Evolutionary conservation across 2,329 filamentous ascomycete genomes (phyloP).

Genomic region (Fonsecaea monophora): DNA sequence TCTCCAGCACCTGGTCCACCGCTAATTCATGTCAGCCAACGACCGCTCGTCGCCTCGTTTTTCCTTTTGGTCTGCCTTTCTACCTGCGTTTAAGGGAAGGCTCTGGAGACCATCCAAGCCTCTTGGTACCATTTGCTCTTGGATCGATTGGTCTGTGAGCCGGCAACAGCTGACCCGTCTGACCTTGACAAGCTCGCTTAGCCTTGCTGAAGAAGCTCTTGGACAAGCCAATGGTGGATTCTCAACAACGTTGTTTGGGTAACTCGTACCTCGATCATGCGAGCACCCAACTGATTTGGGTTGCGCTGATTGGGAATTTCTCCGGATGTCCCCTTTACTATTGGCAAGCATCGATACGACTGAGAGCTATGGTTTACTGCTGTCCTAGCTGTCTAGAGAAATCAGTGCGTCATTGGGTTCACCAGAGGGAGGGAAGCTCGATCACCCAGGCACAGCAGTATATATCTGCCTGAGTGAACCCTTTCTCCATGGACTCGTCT

Average conservation of each 20-base stretch:
- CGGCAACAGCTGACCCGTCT: conserved; percentile 22
- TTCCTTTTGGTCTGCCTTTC: conserved; percentile 25
- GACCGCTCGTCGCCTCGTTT: conserved; percentile 20
- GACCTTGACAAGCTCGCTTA: conserved; percentile 13
- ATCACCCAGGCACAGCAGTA: conserved; percentile 10
- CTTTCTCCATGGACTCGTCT: not conserved
- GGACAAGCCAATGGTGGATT: conserved; percentile 14
- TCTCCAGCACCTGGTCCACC: conserved; percentile 11
- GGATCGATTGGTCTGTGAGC: conserved; percentile 6
- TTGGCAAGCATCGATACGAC: not conserved
- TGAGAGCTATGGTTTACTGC: conserved; percentile 6
- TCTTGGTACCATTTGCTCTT: not conserved
- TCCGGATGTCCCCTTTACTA: not conserved
- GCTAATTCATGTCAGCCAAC: conserved; percentile 22
- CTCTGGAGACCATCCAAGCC: conserved; percentile 14
- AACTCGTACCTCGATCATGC: conserved; percentile 16
- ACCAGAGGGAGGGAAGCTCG: conserved; percentile 5
- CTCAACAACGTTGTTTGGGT: conserved; percentile 20
- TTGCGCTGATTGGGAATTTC: conserved; percentile 21
- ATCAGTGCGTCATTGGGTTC: conserved; percentile 30
- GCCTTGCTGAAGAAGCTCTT: conserved; percentile 4
- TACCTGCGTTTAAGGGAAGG: conserved; percentile 10
- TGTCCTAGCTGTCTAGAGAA: conserved; percentile 4
- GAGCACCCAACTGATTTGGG: conserved; percentile 1
- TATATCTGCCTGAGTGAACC: conserved; percentile 17